phyloP scores from a whole-genome alignment of 345 rosid genomes.

The Eucalyptus erythrocorys region DNA sequence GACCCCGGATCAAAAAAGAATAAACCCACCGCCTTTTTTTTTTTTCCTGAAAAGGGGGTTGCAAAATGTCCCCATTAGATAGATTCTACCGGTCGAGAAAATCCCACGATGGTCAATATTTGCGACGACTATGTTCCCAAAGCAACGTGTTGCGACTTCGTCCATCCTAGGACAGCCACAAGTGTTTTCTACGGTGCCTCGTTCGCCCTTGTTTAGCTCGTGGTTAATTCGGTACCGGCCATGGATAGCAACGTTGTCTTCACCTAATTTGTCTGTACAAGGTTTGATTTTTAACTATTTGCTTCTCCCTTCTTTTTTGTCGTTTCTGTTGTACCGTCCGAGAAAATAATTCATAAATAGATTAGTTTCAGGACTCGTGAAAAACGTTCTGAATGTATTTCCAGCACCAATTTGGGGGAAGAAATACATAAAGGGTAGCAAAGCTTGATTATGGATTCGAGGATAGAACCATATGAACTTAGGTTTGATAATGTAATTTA shows the following conservation, averaged over 20 bases:
- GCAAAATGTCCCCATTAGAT: neutral
- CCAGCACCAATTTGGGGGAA: neutral
- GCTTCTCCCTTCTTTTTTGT: neutral
- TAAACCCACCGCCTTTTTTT: neutral
- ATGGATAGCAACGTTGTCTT: neutral
- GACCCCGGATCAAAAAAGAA: neutral
- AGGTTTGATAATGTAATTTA: neutral
- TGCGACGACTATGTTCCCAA: neutral
- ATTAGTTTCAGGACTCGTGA: neutral
- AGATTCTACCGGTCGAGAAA: neutral
- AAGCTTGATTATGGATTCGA: neutral
- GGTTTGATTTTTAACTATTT: neutral
- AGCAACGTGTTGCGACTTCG: neutral
- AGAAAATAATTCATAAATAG: neutral
- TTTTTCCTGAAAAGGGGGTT: neutral
- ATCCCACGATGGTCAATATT: neutral
- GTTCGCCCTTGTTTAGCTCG: neutral
- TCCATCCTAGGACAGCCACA: neutral
- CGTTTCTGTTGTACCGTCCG: neutral
- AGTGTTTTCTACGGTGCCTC: neutral
- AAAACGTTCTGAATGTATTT: neutral
- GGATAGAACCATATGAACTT: neutral
- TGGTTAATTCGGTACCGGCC: neutral
- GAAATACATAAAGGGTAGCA: neutral
- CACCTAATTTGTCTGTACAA: neutral